phyloP scores from a whole-genome alignment of 2,329 filamentous ascomycete genomes.

The Trichoderma asperellum region DNA sequence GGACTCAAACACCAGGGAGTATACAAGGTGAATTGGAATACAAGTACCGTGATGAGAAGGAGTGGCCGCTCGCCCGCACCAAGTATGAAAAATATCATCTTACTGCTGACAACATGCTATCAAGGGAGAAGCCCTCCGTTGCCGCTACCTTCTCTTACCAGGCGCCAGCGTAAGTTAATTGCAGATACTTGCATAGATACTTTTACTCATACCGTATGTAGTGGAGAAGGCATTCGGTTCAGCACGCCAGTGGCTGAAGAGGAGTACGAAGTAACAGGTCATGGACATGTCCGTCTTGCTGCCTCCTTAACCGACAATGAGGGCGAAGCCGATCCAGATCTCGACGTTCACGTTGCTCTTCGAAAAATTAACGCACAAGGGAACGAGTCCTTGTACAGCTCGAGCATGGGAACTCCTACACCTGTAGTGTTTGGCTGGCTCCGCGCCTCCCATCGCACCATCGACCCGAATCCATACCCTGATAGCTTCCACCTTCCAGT shows the following conservation, averaged over 20 bases:
- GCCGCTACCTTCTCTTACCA: too few relatives aligned
- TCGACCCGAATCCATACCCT: neutral
- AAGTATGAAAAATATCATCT: neutral
- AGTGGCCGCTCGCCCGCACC: neutral
- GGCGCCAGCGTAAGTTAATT: too few relatives aligned
- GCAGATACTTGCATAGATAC: too few relatives aligned
- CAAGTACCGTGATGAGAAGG: neutral
- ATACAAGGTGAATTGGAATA: neutral
- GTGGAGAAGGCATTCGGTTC: neutral
- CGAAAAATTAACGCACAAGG: neutral
- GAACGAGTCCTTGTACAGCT: neutral
- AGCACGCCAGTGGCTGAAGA: neutral
- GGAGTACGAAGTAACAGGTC: neutral
- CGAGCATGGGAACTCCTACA: neutral
- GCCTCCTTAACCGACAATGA: neutral
- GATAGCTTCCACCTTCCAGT: too few relatives aligned
- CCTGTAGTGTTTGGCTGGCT: neutral
- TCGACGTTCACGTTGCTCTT: neutral
- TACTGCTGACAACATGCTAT: neutral
- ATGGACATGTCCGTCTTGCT: neutral
- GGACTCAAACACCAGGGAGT: neutral
- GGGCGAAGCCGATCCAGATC: neutral
- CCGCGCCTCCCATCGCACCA: neutral
- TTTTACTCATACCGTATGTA: neutral
- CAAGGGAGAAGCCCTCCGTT: neutral